Conservation (phyloP, 2,329 filamentous ascomycete species). For the Aspergillaceae sp. region DNA sequence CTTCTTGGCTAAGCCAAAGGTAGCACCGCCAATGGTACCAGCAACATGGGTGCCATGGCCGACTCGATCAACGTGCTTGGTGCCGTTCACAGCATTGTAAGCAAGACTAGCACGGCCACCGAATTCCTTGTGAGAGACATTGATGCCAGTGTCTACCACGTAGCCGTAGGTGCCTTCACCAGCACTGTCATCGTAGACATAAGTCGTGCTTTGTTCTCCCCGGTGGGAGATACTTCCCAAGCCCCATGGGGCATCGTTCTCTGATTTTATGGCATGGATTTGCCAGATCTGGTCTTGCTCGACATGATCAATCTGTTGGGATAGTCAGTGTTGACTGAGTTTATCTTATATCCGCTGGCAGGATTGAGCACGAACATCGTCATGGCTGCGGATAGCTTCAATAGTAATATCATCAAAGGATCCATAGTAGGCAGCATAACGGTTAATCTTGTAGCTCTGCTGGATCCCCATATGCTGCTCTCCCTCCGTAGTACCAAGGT, state of each 20-base stretch:
- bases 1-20: conserved; percentile 31
- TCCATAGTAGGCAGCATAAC: conserved; percentile 37
- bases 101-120: conserved; percentile 28
- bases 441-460: conserved; percentile 35
- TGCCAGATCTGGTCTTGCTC: conserved; percentile 19
- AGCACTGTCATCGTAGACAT: conserved; percentile 29
- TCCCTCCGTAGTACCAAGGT: conserved; percentile 3
- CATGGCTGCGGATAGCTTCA: conserved; percentile 30
- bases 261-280: conserved; percentile 12
- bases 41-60: conserved; percentile 35
- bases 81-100: conserved; percentile 23
- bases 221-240: conserved; percentile 26
- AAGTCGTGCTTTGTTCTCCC: conserved; percentile 15
- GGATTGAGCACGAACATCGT: conserved; percentile 20
- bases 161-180: conserved; percentile 30
- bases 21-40: conserved; percentile 27
- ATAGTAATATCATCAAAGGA: conserved; percentile 39
- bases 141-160: conserved; percentile 33
- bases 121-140: conserved; percentile 26
- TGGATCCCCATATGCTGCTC: conserved; percentile 25
- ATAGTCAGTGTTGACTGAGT: too few species aligned
- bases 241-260: conserved; percentile 26
- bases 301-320: conserved; percentile 14
- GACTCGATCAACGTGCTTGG: conserved; percentile 15
- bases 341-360: background rate